phyloP scores from a whole-genome alignment of 2,329 filamentous ascomycete genomes.

The Metarhizium album region DNA sequence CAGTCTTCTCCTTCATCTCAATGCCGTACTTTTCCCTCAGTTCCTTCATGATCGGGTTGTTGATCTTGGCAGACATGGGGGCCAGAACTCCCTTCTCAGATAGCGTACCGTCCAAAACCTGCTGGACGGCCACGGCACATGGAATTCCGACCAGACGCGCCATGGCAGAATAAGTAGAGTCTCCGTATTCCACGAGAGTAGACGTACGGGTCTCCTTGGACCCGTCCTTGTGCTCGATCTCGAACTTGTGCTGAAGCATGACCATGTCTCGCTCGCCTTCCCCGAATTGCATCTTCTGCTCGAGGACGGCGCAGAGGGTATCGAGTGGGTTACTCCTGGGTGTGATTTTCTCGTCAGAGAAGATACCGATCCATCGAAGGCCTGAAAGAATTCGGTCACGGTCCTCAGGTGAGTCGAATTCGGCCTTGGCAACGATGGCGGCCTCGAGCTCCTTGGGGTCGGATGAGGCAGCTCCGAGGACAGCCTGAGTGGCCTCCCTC shows the following conservation, averaged over 20 bases:
- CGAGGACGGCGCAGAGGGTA: slow-evolving; percentile 79
- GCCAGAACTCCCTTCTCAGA: slow-evolving; percentile 64
- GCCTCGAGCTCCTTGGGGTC: slow-evolving; percentile 59
- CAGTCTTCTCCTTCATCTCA: slow-evolving; percentile 58
- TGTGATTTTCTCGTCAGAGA: slow-evolving; percentile 57
- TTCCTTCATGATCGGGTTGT: slow-evolving; percentile 63
- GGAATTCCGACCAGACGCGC: slow-evolving; percentile 71
- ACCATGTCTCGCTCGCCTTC: slow-evolving; percentile 77
- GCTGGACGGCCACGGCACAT: slow-evolving; percentile 57
- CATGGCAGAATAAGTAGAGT: slow-evolving; percentile 75
- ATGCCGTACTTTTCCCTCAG: slow-evolving; percentile 70
- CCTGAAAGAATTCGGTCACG: slow-evolving; percentile 60
- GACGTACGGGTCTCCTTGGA: slow-evolving; percentile 66
- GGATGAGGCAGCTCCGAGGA: slow-evolving; percentile 58
- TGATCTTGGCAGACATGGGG: slow-evolving; percentile 63
- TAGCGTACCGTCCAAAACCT: slow-evolving; percentile 66
- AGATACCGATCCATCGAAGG: slow-evolving; percentile 60
- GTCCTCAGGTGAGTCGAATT: slow-evolving; percentile 58
- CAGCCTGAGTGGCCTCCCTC: slow-evolving; percentile 74
- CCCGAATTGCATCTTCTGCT: slow-evolving; percentile 85
- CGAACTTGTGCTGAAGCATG: slow-evolving; percentile 68
- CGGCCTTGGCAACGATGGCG: slow-evolving; percentile 65
- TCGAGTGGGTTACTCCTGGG: slow-evolving; percentile 74
- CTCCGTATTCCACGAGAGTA: slow-evolving; percentile 75
- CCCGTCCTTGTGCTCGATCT: slow-evolving; percentile 53